phyloP scores from a whole-genome alignment of 441 rosid genomes.

The Brassica balearica region DNA sequence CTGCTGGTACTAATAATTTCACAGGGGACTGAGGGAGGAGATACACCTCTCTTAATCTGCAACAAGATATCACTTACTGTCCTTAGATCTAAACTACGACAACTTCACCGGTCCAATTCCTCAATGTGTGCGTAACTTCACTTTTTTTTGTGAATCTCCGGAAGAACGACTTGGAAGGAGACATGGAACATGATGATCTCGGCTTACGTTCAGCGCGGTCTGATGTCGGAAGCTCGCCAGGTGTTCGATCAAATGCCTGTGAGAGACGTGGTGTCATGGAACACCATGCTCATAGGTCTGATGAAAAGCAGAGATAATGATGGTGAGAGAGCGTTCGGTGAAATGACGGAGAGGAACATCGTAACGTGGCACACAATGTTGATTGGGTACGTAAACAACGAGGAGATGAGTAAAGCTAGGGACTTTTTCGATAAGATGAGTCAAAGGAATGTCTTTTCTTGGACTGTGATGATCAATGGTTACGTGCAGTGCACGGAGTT shows the following conservation, averaged over 20 bases:
- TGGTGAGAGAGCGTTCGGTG: constrained; percentile 50
- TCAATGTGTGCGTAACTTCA: constrained; percentile 1
- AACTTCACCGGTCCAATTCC: constrained; percentile 15
- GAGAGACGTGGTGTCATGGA: constrained; percentile 51
- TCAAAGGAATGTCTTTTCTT: constrained; percentile 55
- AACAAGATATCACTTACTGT: not conserved
- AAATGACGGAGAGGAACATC: constrained; percentile 52
- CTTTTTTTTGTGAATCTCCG: constrained; percentile 47
- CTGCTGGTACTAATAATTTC: constrained; percentile 40
- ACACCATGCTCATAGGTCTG: constrained; percentile 49
- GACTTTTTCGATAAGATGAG: constrained; percentile 46
- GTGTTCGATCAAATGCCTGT: constrained; percentile 59
- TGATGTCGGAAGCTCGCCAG: constrained; percentile 39
- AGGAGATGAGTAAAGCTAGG: constrained; percentile 50
- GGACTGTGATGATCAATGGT: constrained; percentile 65
- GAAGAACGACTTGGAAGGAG: constrained; percentile 41
- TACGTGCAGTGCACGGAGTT: constrained; percentile 48
- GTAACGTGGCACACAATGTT: constrained; percentile 61
- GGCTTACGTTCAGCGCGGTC: constrained; percentile 20
- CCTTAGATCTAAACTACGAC: constrained; percentile 34
- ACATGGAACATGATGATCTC: constrained; percentile 44
- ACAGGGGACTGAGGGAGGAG: constrained; percentile 11
- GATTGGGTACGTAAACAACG: constrained; percentile 54
- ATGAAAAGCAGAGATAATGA: constrained; percentile 42
- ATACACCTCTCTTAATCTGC: constrained; percentile 54